Conservation (phyloP, 2,329 filamentous ascomycete species). For the Alternaria angustiovoidea region DNA sequence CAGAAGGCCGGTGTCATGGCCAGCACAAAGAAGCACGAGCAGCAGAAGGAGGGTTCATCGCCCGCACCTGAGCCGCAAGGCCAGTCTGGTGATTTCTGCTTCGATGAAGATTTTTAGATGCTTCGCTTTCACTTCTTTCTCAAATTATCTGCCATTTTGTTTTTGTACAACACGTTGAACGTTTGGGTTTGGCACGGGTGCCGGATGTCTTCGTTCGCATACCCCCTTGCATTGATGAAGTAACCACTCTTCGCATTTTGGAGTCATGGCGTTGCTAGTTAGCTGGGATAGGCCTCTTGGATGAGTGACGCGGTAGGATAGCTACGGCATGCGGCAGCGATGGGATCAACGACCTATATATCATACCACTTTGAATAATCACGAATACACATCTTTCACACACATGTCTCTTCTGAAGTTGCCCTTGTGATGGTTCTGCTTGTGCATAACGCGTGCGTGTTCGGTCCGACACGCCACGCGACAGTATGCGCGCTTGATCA, state of each 20-base stretch:
- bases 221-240: conserved; percentile 46
- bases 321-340: conserved; percentile 17
- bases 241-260: conserved; percentile 35
- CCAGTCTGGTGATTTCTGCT: conserved; percentile 78
- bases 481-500: conserved; percentile 3
- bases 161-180: conserved; percentile 35
- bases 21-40: conserved; percentile 78
- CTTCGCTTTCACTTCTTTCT: conserved; percentile 23
- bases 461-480: neutral
- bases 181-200: conserved; percentile 25
- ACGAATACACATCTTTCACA: conserved; percentile 23
- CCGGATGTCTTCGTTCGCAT: conserved; percentile 36
- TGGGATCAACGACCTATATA: conserved; percentile 20
- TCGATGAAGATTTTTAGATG: conserved; percentile 94
- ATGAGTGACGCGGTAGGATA: conserved; percentile 22
- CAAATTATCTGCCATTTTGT: conserved; percentile 30
- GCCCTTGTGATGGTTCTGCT: neutral
- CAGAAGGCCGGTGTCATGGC: conserved; percentile 99
- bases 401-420: neutral
- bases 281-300: conserved; percentile 10
- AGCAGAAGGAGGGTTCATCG: conserved; percentile 55
- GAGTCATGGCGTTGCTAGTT: conserved; percentile 23
- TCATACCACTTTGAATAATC: conserved; percentile 20
- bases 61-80: conserved; percentile 55
- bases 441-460: neutral